Percentiles rank a stretch among this genome's conserved stretches.
These are phyloP conservation scores for Rhamnella rubrinervis DNA, from an alignment of 331 rosid genomes.

Conservation along the genomic window DNA sequence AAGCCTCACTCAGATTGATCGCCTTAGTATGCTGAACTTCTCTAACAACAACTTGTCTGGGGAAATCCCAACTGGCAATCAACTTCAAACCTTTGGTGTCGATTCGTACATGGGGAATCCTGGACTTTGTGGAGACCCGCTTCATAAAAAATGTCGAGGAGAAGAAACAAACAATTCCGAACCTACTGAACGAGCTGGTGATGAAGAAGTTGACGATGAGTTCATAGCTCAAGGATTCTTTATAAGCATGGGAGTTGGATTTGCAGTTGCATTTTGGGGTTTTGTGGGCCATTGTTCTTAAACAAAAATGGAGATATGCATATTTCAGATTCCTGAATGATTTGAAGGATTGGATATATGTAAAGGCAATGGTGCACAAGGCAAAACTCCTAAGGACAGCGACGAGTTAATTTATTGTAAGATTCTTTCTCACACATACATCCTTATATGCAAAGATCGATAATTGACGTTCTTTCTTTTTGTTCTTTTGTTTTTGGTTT, in stretches of 20 bases:
- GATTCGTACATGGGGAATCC: neutral
- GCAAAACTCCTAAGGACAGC: no score
- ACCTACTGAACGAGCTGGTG: neutral
- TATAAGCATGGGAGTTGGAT: neutral
- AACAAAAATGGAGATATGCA: neutral
- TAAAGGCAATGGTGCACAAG: no score
- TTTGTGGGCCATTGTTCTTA: neutral
- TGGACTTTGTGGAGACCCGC: slow-evolving; percentile 2
- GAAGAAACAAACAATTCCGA: neutral
- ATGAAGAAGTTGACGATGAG: neutral
- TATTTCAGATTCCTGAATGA: neutral
- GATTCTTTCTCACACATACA: no score
- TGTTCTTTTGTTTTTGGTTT: no score
- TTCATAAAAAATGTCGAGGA: neutral
- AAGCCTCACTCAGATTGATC: neutral
- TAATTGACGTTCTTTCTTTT: no score
- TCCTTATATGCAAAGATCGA: no score
- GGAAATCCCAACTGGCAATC: neutral
- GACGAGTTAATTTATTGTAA: no score
- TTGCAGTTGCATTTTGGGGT: neutral
- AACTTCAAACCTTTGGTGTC: neutral
- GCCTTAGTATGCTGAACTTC: neutral
- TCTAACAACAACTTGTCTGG: neutral
- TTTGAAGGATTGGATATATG: neutral
- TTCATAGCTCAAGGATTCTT: neutral